Conservation (phyloP, 441 rosid genomes). For the Capsella rubella region DNA sequence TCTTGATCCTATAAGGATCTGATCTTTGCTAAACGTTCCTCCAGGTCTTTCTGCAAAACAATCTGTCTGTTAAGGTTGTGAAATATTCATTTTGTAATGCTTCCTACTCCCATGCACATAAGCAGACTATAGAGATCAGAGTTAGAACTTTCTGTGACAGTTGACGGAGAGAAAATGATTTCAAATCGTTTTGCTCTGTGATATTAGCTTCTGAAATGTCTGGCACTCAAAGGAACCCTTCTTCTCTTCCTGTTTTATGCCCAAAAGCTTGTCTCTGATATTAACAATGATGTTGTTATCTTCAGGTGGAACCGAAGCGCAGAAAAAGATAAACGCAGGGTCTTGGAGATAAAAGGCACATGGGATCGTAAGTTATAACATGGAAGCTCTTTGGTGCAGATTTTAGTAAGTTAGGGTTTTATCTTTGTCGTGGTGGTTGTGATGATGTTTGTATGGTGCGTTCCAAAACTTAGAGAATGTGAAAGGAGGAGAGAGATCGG, state of each 20-base stretch:
- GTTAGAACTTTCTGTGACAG: background rate
- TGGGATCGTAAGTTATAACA: slow-evolving; percentile 40
- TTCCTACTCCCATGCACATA: background rate
- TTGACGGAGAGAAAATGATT: background rate
- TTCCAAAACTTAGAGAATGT: slow-evolving; percentile 36
- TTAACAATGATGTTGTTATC: slow-evolving; percentile 18
- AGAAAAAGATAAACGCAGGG: slow-evolving; percentile 59
- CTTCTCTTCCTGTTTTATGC: slow-evolving; percentile 1
- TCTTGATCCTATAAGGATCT: slow-evolving; percentile 22
- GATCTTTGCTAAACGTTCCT: slow-evolving; percentile 14
- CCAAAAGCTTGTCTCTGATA: slow-evolving; percentile 5
- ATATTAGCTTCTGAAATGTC: slow-evolving; percentile 11
- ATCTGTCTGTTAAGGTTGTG: slow-evolving; percentile 25
- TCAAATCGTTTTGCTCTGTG: background rate
- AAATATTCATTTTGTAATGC: background rate
- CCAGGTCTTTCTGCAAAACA: slow-evolving; percentile 9
- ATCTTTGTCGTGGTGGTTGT: slow-evolving; percentile 46
- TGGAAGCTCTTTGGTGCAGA: slow-evolving; percentile 53
- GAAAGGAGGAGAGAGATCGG: slow-evolving; percentile 33
- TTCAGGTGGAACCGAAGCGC: slow-evolving; percentile 78
- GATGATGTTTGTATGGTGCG: slow-evolving; percentile 49
- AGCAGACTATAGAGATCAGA: background rate
- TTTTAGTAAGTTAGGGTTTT: slow-evolving; percentile 54
- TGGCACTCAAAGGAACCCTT: slow-evolving; percentile 2
- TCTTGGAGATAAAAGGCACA: slow-evolving; percentile 24